These are phyloP conservation scores for Massospora cicadina DNA, from an alignment of 371 early-diverging fungal genomes.

Conservation along the genomic window DNA sequence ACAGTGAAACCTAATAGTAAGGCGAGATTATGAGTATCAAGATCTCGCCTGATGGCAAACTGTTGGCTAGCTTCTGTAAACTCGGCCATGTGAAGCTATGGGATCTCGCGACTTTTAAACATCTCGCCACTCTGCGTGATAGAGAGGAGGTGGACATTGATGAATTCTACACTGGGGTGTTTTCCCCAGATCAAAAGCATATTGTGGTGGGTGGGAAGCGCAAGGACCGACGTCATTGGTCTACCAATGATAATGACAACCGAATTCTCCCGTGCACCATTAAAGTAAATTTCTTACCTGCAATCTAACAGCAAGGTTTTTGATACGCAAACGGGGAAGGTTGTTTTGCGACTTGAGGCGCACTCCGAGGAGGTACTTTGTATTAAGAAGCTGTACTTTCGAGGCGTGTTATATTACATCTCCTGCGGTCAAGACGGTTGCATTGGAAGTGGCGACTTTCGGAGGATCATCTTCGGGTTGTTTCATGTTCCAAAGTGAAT, in stretches of 20 bases:
- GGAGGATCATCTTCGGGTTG: constrained; percentile 26
- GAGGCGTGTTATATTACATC: constrained; percentile 58
- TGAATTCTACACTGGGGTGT: constrained; percentile 70
- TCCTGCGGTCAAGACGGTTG: constrained; percentile 87
- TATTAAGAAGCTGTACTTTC: constrained; percentile 50
- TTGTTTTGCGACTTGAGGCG: constrained; percentile 46
- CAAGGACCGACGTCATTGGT: constrained; percentile 76
- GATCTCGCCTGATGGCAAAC: constrained; percentile 57
- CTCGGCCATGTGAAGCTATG: constrained; percentile 60
- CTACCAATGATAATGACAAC: constrained; percentile 71
- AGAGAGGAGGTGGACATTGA: constrained; percentile 60
- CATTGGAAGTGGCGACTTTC: constrained; percentile 72
- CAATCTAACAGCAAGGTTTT: constrained; percentile 33
- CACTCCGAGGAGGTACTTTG: constrained; percentile 75
- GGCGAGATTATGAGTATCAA: constrained; percentile 58
- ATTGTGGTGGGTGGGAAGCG: constrained; percentile 55
- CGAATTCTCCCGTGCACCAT: constrained; percentile 77
- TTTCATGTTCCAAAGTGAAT: constrained; percentile 33
- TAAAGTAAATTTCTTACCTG: constrained; percentile 26
- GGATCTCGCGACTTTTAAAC: constrained; percentile 47
- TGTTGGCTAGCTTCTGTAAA: constrained; percentile 70
- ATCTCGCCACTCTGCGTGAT: constrained; percentile 56
- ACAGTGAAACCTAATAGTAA: background rate
- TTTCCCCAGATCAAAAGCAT: constrained; percentile 30
- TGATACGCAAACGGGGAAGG: constrained; percentile 46